A percentile compares a stretch with the other conserved stretches of the same genome.
phyloP scores from a whole-genome alignment of 2,329 filamentous ascomycete species.

The Simplicillium sp. region DNA sequence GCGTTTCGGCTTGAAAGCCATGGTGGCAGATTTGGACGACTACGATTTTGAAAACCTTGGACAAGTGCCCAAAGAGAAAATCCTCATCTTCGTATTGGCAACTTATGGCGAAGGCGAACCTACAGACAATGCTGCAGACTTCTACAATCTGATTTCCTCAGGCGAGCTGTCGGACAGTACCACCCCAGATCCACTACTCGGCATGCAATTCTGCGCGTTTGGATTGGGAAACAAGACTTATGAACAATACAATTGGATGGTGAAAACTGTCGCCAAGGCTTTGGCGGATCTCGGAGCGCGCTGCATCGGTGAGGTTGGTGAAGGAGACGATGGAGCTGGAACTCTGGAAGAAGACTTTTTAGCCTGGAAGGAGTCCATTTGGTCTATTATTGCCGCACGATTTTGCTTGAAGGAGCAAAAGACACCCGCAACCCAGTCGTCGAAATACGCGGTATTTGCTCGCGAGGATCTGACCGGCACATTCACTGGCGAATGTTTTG shows the following conservation, averaged over 20 bases:
- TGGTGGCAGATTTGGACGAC: slow-evolving; percentile 53
- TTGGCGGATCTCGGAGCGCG: slow-evolving; percentile 16
- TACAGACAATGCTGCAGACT: slow-evolving; percentile 22
- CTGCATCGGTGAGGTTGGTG: slow-evolving; percentile 16
- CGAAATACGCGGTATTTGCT: neutral
- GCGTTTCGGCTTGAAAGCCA: slow-evolving; percentile 79
- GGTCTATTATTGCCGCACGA: slow-evolving; percentile 9
- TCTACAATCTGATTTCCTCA: slow-evolving; percentile 19
- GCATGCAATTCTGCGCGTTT: slow-evolving; percentile 24
- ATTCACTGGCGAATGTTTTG: neutral
- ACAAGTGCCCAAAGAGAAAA: slow-evolving; percentile 11
- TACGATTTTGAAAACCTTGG: slow-evolving; percentile 31
- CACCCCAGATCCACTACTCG: too few species aligned
- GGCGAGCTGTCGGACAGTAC: slow-evolving; percentile 7
- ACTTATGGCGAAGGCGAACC: slow-evolving; percentile 32
- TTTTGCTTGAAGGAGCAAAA: slow-evolving; percentile 4
- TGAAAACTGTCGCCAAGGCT: slow-evolving; percentile 16
- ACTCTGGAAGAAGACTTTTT: slow-evolving; percentile 26
- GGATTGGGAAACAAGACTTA: slow-evolving; percentile 30
- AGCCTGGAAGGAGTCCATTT: slow-evolving; percentile 22
- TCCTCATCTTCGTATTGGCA: slow-evolving; percentile 24
- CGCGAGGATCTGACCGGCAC: neutral
- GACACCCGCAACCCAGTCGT: neutral
- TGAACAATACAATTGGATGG: slow-evolving; percentile 25
- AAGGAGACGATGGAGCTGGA: slow-evolving; percentile 20